Conservation (phyloP, 225 moss, liverwort and hornwort genomes). For the Lunularia cruciata region DNA sequence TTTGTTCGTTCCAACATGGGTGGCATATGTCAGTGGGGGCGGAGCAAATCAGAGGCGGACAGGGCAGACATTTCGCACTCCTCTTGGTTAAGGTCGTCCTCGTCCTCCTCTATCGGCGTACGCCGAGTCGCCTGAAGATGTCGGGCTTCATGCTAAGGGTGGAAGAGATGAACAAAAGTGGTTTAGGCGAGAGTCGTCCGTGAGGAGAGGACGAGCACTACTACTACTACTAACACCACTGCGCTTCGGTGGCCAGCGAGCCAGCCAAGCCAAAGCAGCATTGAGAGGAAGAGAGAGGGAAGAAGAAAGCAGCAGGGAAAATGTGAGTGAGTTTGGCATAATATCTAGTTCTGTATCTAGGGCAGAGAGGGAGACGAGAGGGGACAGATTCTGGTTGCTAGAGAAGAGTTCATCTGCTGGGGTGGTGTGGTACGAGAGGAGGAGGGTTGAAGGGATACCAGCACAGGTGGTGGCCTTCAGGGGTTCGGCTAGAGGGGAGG, state of each 20-base stretch:
- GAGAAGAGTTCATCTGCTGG: conserved; percentile 1
- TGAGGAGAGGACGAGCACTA: conserved; percentile 7
- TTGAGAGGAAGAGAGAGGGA: too few relatives aligned
- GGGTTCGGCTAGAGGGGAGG: neutral
- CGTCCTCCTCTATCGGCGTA: too few relatives aligned
- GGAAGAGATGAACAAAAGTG: conserved; percentile 8
- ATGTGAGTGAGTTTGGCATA: conserved; percentile 20
- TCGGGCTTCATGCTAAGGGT: neutral
- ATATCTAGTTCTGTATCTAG: conserved; percentile 11
- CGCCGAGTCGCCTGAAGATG: conserved; percentile 9
- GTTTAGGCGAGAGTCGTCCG: conserved; percentile 8
- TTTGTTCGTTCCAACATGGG: neutral
- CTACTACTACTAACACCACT: too few relatives aligned
- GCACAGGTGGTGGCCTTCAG: neutral
- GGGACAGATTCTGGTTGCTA: conserved; percentile 17
- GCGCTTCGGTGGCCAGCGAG: too few relatives aligned
- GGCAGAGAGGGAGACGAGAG: too few relatives aligned
- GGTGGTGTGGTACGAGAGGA: neutral
- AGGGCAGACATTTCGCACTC: neutral
- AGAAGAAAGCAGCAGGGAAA: conserved; percentile 16
- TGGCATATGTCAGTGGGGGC: conserved; percentile 9
- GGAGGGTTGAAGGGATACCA: neutral
- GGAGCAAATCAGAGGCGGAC: neutral
- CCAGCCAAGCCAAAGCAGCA: too few relatives aligned
- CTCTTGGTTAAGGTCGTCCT: neutral